Evolutionary conservation across 306 rosid genomes (phyloP).

Genomic region (Dicorynia guianensis): DNA sequence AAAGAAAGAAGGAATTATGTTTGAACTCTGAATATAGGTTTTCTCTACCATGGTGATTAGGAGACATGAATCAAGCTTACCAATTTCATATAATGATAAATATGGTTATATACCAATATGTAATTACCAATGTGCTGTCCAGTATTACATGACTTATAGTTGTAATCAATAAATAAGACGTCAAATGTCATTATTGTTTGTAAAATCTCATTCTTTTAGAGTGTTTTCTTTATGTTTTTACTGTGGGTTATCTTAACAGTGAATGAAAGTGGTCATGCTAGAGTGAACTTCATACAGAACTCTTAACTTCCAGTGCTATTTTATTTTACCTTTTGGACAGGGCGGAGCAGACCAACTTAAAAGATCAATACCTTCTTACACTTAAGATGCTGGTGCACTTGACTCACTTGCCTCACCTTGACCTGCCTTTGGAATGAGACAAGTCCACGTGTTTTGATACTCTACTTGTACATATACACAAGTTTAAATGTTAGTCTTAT

Average conservation of each 20-base stretch:
- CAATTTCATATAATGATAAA: background rate
- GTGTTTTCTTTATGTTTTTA: constrained; percentile 26
- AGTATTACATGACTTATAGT: background rate
- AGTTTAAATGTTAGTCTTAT: too few species aligned
- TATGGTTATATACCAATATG: constrained; percentile 5
- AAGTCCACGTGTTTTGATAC: too few species aligned
- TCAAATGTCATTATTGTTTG: constrained; percentile 26
- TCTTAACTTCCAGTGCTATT: constrained; percentile 39
- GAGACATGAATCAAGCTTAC: background rate
- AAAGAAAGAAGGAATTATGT: background rate
- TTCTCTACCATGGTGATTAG: background rate
- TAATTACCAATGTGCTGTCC: background rate
- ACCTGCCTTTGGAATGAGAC: too few species aligned
- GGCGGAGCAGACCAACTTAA: too few species aligned
- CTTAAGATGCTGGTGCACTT: too few species aligned
- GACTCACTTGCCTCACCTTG: too few species aligned
- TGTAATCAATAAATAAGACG: background rate
- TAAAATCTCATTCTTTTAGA: constrained; percentile 25
- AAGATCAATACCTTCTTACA: too few species aligned
- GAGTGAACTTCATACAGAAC: constrained; percentile 19
- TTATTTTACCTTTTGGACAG: too few species aligned
- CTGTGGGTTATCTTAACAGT: background rate
- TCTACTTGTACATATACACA: too few species aligned
- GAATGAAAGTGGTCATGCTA: background rate
- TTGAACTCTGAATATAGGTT: constrained; percentile 23